Evolutionary conservation across 371 early-diverging fungal species (phyloP).

Genomic region (Gilbertella persicaria): DNA sequence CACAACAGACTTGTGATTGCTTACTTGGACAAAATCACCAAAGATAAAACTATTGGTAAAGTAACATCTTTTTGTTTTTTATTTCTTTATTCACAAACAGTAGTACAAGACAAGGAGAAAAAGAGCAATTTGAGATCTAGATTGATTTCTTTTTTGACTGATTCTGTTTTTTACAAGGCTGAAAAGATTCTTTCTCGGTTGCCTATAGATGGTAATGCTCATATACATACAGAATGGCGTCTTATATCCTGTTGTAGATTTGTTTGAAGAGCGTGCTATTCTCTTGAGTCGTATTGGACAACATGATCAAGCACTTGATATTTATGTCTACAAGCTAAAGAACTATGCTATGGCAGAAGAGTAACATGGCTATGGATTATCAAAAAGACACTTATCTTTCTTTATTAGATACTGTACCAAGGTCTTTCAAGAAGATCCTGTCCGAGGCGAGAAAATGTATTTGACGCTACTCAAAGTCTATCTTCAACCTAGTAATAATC

Average conservation of each 20-base stretch:
- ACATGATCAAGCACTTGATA: constrained; percentile 84
- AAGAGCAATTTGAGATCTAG: constrained; percentile 30
- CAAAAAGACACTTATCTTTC: neutral
- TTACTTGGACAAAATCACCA: constrained; percentile 61
- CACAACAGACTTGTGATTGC: constrained; percentile 79
- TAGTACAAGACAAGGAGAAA: constrained; percentile 22
- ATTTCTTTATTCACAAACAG: no score
- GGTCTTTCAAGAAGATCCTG: constrained; percentile 58
- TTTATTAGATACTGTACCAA: constrained; percentile 69
- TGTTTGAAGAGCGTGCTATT: constrained; percentile 84
- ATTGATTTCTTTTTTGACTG: constrained; percentile 66
- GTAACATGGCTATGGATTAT: constrained; percentile 29
- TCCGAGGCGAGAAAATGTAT: constrained; percentile 64
- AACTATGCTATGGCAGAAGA: constrained; percentile 79
- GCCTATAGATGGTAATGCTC: constrained; percentile 64
- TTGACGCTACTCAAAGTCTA: constrained; percentile 65
- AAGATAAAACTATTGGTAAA: constrained; percentile 11
- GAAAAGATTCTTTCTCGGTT: constrained; percentile 75
- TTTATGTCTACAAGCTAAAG: constrained; percentile 78
- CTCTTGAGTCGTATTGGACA: constrained; percentile 82
- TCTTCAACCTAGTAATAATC: constrained; percentile 55
- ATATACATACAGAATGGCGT: neutral
- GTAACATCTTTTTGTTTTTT: neutral
- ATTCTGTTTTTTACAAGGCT: constrained; percentile 72
- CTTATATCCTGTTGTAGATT: constrained; percentile 29